Conservation (phyloP, 441 rosid genomes). For the Euphorbia celastroides region DNA sequence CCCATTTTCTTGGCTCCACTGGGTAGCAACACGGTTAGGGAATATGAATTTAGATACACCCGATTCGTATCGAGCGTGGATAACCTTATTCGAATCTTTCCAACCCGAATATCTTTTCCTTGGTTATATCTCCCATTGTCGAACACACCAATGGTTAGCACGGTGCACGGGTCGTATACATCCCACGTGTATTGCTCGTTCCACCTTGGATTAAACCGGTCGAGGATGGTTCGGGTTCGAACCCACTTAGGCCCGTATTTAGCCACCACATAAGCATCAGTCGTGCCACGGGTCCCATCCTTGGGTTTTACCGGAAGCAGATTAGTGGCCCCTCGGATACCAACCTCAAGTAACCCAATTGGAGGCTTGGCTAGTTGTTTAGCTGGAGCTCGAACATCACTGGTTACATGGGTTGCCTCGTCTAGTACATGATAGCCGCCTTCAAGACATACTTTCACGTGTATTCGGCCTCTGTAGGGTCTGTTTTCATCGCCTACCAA, state of each 20-base stretch:
- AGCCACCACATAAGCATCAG: slow-evolving; percentile 45
- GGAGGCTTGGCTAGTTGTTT: slow-evolving; percentile 32
- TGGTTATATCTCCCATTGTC: slow-evolving; percentile 56
- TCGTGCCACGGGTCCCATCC: slow-evolving; percentile 44
- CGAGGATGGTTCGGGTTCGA: slow-evolving; percentile 39
- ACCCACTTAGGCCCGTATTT: slow-evolving; percentile 54
- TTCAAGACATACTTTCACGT: slow-evolving; percentile 35
- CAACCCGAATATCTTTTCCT: slow-evolving; percentile 32
- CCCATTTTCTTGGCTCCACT: slow-evolving; percentile 31
- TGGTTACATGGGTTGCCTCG: slow-evolving; percentile 39
- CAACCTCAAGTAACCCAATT: slow-evolving; percentile 38
- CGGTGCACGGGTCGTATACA: slow-evolving; percentile 47
- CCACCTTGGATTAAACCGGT: slow-evolving; percentile 44
- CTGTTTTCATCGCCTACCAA: slow-evolving; percentile 17
- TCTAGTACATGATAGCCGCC: slow-evolving; percentile 52
- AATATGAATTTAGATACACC: slow-evolving; percentile 37
- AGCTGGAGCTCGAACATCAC: slow-evolving; percentile 41
- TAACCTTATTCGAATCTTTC: slow-evolving; percentile 41
- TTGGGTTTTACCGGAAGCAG: slow-evolving; percentile 35
- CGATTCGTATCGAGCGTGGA: slow-evolving; percentile 42
- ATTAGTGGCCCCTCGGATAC: slow-evolving; percentile 35
- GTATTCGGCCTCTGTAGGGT: slow-evolving; percentile 37
- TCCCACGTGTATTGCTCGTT: slow-evolving; percentile 63
- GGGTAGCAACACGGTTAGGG: slow-evolving; percentile 21
- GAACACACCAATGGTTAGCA: slow-evolving; percentile 47